Evolutionary conservation across 768 basidiomycete species (phyloP), one percentile per base, ranked within the genome.

Genomic region (Austroboletus eburneus): DNA sequence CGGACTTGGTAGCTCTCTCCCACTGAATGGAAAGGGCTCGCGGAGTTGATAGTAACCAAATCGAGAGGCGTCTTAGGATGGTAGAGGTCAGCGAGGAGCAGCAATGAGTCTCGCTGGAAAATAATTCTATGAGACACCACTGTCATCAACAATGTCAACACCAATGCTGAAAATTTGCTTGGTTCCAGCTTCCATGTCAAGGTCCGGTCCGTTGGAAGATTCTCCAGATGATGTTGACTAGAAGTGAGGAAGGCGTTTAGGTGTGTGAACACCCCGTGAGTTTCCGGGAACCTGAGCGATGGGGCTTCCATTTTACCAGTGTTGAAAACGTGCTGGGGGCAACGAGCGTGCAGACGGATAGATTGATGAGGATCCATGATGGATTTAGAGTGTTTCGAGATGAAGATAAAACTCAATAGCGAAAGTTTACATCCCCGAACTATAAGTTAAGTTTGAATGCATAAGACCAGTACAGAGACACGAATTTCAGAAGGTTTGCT

Each of bases 31-130:
- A 23, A 27, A 41, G 40, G 35, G 56, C 61, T 64, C 64, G 64
- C 64, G 64, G 64, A 65, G 64, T 65, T 65, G 54, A 40, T 46
- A 22, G 29, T 39, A 21, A 27, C 63, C 57, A 63, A 63, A 65
- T 63, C 49, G 61, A 61, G 61, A 56, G 58, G 35, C 32, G 30
- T 42, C 33, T 20, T 50, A 57, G 52, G 53, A 58, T 43, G 6
- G 34, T 17, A 8, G 34, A 35, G 34, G 30, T 32, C 13, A 13
- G 30, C 4, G 4, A 10, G 30, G 14, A 4, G 13, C 30, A 32
- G 30, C 27, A 27, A 12, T 12, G n/a, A n/a, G 27, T 27, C 5
- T 12, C 5, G 27, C 27, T 6, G 27, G 12, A 27, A 12, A 12
- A 27, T 27, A 12, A 12, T 27, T 9, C 13, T 32, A 13, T 32